Evolutionary conservation across 164 flowering plant species (phyloP).

Genomic region (Santalum album): DNA sequence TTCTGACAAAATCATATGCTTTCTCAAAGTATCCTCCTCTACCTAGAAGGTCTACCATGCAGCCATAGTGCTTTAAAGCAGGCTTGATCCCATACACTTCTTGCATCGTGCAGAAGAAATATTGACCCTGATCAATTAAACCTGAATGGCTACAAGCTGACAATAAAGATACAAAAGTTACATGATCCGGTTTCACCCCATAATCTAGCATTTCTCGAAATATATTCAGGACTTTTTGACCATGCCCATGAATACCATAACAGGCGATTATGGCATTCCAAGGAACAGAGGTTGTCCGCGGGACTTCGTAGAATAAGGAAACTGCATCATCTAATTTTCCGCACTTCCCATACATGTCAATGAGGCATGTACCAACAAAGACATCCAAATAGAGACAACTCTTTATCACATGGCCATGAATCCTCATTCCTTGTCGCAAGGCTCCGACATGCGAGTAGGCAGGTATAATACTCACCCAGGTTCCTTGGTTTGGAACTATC

Average conservation of each 20-base stretch:
- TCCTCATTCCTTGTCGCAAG: conserved; percentile 42
- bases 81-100: conserved; percentile 38
- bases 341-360: conserved; percentile 68
- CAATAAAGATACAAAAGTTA: conserved; percentile 47
- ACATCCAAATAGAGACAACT: conserved; percentile 34
- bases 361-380: conserved; percentile 49
- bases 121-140: conserved; percentile 41
- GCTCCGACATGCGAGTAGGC: conserved; percentile 65
- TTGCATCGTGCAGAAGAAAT: conserved; percentile 40
- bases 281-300: conserved; percentile 32
- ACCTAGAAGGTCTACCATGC: conserved; percentile 68
- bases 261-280: conserved; percentile 70
- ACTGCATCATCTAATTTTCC: conserved; percentile 49
- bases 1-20: conserved; percentile 41
- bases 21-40: conserved; percentile 47
- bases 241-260: conserved; percentile 53
- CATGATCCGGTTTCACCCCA: conserved; percentile 44
- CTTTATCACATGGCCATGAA: conserved; percentile 37
- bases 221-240: conserved; percentile 33
- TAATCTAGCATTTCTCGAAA: conserved; percentile 42
- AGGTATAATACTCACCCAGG: conserved; percentile 56
- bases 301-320: conserved; percentile 33
- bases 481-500: conserved; percentile 42
- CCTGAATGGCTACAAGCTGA: conserved; percentile 74
- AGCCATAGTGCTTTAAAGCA: conserved; percentile 52